Conservation (phyloP, 148 eudicot species). For the Nepenthes mirabilis region DNA sequence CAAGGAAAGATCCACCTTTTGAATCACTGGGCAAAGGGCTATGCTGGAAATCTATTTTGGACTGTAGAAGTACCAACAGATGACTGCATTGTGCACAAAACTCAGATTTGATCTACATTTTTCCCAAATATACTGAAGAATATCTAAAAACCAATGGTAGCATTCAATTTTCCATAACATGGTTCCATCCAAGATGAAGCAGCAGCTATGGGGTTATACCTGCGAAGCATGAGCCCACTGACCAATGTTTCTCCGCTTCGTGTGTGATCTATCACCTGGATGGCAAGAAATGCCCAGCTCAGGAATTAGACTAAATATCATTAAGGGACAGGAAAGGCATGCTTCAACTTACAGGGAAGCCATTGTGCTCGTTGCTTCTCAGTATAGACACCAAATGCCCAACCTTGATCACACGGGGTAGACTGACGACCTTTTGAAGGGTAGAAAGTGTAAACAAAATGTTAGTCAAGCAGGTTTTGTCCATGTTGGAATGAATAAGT, state of each 20-base stretch:
- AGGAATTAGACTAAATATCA: slow-evolving; percentile 1
- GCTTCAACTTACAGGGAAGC: slow-evolving; percentile 79
- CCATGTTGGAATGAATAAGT: too few relatives aligned
- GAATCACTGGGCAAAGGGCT: slow-evolving; percentile 78
- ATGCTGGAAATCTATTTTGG: slow-evolving; percentile 94
- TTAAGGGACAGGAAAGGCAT: slow-evolving; percentile 2
- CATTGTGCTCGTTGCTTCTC: slow-evolving; percentile 85
- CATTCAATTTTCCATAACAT: slow-evolving; percentile 1
- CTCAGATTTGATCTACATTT: background rate
- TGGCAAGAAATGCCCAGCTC: slow-evolving; percentile 4
- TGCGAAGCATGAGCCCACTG: slow-evolving; percentile 85
- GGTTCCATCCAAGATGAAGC: background rate
- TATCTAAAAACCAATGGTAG: too few relatives aligned
- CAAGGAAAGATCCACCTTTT: slow-evolving; percentile 67
- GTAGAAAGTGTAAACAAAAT: slow-evolving; percentile 1
- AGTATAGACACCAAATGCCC: slow-evolving; percentile 67
- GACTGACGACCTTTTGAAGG: slow-evolving; percentile 52
- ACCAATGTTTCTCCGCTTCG: slow-evolving; percentile 85
- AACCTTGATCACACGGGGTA: slow-evolving; percentile 79
- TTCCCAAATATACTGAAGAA: background rate
- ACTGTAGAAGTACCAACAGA: slow-evolving; percentile 86
- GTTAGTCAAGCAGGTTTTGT: too few relatives aligned
- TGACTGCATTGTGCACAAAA: slow-evolving; percentile 49
- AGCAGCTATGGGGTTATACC: slow-evolving; percentile 24
- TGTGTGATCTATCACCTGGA: slow-evolving; percentile 81